Conservation (phyloP, 768 basidiomycete species). For the Agaricus blazei region DNA sequence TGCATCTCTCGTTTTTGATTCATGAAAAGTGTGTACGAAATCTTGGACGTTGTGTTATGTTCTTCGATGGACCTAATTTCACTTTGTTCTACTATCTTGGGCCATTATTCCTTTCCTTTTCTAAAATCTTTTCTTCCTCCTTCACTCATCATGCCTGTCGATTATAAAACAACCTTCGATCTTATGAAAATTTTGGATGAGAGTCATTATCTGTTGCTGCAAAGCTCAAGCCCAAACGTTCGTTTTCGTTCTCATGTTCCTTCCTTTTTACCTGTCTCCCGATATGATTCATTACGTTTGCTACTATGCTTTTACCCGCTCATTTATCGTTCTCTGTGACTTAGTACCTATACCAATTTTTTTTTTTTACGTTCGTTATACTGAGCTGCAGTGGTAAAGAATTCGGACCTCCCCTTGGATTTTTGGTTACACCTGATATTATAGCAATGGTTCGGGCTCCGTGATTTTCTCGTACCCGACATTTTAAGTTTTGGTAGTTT, state of each 20-base stretch:
- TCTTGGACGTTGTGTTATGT: conserved; percentile 16
- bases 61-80: conserved; percentile 9
- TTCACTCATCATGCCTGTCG: background rate
- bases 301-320: background rate
- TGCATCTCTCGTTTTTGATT: background rate
- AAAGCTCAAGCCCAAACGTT: too few relatives aligned
- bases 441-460: too few relatives aligned
- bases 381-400: too few relatives aligned
- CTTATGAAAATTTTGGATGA: background rate
- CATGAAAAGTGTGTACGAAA: background rate
- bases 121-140: background rate
- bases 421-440: too few relatives aligned
- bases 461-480: too few relatives aligned
- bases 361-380: too few relatives aligned
- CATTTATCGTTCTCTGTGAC: too few relatives aligned
- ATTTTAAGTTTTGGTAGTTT: too few relatives aligned
- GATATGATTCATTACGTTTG: background rate
- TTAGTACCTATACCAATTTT: background rate
- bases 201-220: too few relatives aligned
- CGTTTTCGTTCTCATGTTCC: background rate
- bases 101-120: conserved; percentile 8
- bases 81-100: conserved; percentile 7
- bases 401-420: too few relatives aligned
- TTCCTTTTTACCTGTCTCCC: background rate
- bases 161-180: background rate